A percentile compares a stretch with the other conserved stretches of the same genome.
Evolutionary conservation across 2,329 filamentous ascomycete genomes (phyloP).

Genomic region (Penicillium sp.): DNA sequence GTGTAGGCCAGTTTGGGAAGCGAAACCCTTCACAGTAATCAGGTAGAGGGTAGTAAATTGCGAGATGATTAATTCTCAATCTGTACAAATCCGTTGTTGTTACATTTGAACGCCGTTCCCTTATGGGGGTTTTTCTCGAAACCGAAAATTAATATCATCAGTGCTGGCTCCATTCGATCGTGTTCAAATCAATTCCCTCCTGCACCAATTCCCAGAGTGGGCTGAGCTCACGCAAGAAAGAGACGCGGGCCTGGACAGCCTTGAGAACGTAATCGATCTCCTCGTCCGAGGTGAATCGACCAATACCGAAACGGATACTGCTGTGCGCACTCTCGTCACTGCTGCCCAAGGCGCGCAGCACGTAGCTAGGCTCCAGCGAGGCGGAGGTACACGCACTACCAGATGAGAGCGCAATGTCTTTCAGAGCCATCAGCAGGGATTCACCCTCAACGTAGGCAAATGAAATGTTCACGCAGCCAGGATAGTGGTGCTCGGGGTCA

Average conservation of each 20-base stretch:
- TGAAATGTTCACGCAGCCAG: constrained; percentile 95
- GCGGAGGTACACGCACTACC: constrained; percentile 97
- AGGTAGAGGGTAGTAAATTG: constrained; percentile 2
- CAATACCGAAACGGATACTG: constrained; percentile 96
- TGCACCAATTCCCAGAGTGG: constrained; percentile 97
- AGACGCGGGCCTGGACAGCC: constrained; percentile 85
- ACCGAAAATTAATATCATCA: constrained; percentile 48
- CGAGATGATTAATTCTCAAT: constrained; percentile 22
- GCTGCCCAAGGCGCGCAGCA: constrained; percentile 88
- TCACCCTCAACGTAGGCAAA: constrained; percentile 99
- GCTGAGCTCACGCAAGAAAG: constrained; percentile 89
- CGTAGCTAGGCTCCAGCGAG: constrained; percentile 93
- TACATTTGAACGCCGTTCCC: constrained; percentile 24
- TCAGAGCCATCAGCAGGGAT: constrained; percentile 95
- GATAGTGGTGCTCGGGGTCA: constrained; percentile 78
- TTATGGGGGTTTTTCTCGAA: constrained; percentile 14
- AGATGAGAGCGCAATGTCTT: constrained; percentile 95
- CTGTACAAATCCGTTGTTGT: constrained; percentile 26
- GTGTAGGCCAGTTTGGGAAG: neutral
- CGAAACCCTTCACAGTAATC: neutral
- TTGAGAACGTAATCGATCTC: constrained; percentile 98
- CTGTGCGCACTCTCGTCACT: constrained; percentile 97
- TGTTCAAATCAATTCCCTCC: constrained; percentile 91
- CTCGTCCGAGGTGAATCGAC: constrained; percentile 88
- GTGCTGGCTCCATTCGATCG: constrained; percentile 98